Base-by-base conservation (phyloP, 148 eudicot genomes). In the Spergularia bocconei region DNA sequence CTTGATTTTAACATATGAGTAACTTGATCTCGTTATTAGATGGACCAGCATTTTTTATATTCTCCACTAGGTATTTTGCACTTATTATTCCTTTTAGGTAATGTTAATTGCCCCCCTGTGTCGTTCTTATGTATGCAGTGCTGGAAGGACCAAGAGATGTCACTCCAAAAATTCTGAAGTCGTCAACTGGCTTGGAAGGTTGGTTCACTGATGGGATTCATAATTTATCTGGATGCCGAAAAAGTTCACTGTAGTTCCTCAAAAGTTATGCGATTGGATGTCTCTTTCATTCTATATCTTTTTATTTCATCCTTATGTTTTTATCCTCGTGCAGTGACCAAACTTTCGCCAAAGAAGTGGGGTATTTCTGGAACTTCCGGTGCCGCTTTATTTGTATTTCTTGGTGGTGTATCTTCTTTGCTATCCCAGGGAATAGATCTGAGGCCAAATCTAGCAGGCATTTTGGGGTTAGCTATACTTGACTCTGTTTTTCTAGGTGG, bases 341-440 rank as follows among this genome's bases (percentile, higher is more conserved):
- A 94, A 80, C 91, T 91, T 73, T 85, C 98, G 75, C 97, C 98
- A 13, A 91, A 91, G 83, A 91, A 94, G 80, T 91, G 98, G 98
- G 97, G 98, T 74, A 79, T 90, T 73, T 86, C 87, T 65, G 90
- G 91, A 73, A 82, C 85, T 79, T 91, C 98, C 2, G 84, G 90
- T 78, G 73, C 85, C 82, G 81, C 77, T 82, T 69, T 92, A 80
- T 70, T 88, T 79, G 80, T 79, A 76, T 84, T 89, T 44, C 80
- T 94, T 75, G 96, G 92, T 14, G 96, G 92, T 19, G 75, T 79
- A 13, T 94, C 97, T n/a, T 83, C 71, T 86, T 73, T 94, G 76
- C 82, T 91, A 47, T 82, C 83, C 59, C 88, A 90, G 78, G 98
- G 96, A 83, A 85, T 94, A 84, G 98, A 94, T 77, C 56, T 94